These are phyloP conservation scores for Penicillium coffeae DNA, from an alignment of 495 filamentous ascomycete species.

Conservation along the genomic window DNA sequence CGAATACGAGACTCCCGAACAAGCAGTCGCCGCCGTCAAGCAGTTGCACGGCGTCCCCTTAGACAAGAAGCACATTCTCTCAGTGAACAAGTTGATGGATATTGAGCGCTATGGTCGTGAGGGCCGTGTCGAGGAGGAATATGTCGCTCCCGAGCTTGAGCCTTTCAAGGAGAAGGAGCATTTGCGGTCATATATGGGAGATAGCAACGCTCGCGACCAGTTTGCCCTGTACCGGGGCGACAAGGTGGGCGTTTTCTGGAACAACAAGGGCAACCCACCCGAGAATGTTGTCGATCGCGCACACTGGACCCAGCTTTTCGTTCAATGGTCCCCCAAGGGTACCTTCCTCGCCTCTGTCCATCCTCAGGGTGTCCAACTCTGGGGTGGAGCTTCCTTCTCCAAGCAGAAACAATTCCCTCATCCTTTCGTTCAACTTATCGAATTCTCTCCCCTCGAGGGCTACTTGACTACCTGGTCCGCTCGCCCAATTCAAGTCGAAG, in stretches of 20 bases:
- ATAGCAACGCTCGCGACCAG: constrained; percentile 84
- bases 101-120: constrained; percentile 94
- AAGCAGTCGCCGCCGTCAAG: constrained; percentile 84
- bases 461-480: constrained; percentile 97
- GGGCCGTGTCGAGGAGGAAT: constrained; percentile 87
- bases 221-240: constrained; percentile 89
- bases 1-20: constrained; percentile 88
- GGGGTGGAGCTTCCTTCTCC: constrained; percentile 87
- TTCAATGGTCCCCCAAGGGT: constrained; percentile 95
- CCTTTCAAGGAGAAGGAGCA: constrained; percentile 89
- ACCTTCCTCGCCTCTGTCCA: constrained; percentile 94
- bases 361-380: constrained; percentile 90
- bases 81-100: constrained; percentile 96
- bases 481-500: constrained; percentile 83
- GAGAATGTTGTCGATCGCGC: constrained; percentile 85
- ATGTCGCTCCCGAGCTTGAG: constrained; percentile 70
- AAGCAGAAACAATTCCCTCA: constrained; percentile 90
- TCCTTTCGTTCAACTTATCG: constrained; percentile 89
- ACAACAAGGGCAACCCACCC: constrained; percentile 86
- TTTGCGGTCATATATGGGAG: constrained; percentile 85
- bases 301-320: constrained; percentile 95
- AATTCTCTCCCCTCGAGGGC: constrained; percentile 90
- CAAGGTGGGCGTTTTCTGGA: constrained; percentile 93
- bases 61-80: constrained; percentile 91
- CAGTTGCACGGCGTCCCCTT: constrained; percentile 76